Evolutionary conservation across 306 rosid species (phyloP), one percentile per base, ranked within the genome.

Genomic region (Macrotyloma uniflorum): DNA sequence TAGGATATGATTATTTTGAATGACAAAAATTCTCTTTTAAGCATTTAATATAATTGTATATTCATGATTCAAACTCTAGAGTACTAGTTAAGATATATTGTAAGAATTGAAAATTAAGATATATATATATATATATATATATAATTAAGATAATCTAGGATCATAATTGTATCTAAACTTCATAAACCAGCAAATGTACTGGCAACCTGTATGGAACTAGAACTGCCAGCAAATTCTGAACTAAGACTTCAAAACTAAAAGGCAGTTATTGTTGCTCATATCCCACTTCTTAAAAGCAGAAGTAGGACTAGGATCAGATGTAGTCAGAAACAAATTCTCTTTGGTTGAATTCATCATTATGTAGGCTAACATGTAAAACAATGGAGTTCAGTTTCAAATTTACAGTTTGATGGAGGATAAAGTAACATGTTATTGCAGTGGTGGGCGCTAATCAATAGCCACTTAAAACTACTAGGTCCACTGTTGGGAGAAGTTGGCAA

Each of bases 401-500:
- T 62, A 63, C 14, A 65, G 33, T 32, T 45, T 5, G 63, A 36
- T 64, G 69, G 26, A 80, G 30, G 10, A 72, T 38, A 64, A 57
- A 20, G 58, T 18, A 80, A 45, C 35, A 67, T 36, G 28, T 13
- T 6, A 23, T 23, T 36, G n/a, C 20, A 3, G 0, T 33, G 49
- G 57, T 51, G 61, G 75, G 7, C 35, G 33, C 46, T 19, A 49
- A 32, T 32, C 23, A 77, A 51, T 67, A 18, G 51, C 14, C 15
- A 76, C 30, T 49, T 67, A 61, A 6, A 49, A 43, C 26, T 18
- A 14, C 64, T 23, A 40, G 84, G 84, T 80, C 84, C 79, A 72
- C 55, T 64, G 23, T 12, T 6, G 23, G 35, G 61, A 40, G 61
- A 80, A 72, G 38, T 55, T 73, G 74, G 66, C 77, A 50, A 63